Evolutionary conservation across 2,329 filamentous ascomycete species (phyloP).

Genomic region (Colletotrichum destructivum): DNA sequence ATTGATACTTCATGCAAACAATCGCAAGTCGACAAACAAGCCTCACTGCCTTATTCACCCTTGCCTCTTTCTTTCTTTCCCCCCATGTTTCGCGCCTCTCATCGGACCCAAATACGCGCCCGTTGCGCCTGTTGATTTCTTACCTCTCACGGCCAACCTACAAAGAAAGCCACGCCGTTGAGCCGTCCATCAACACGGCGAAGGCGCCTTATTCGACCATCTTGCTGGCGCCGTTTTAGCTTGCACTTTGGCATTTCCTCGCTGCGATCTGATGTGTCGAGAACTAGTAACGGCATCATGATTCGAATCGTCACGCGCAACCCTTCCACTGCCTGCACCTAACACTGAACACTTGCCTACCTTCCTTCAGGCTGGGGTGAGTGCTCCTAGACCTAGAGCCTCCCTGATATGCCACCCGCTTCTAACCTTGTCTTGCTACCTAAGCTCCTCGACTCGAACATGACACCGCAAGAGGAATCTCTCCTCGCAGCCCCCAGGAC

Average conservation of each 20-base stretch:
- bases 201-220: not conserved
- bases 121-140: too few species aligned
- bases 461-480: constrained; percentile 12
- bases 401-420: not conserved
- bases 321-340: not conserved
- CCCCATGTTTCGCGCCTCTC: too few species aligned
- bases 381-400: not conserved
- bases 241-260: constrained; percentile 8
- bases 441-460: constrained; percentile 2
- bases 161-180: too few species aligned
- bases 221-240: not conserved
- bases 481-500: constrained; percentile 22
- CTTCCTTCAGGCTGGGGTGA: too few species aligned
- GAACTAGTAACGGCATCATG: not conserved
- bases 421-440: not conserved
- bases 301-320: not conserved
- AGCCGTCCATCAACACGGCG: too few species aligned
- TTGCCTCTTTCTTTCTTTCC: too few species aligned
- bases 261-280: not conserved
- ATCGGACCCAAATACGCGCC: too few species aligned
- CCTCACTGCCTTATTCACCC: too few species aligned
- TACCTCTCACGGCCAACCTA: too few species aligned
- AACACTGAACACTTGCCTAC: too few species aligned
- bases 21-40: too few species aligned
- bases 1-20: too few species aligned